A percentile compares a stretch with the other conserved stretches of the same genome.
These are phyloP conservation scores for Coemansia sp. DNA, from an alignment of 192 early-diverging fungal genomes.

Conservation along the genomic window DNA sequence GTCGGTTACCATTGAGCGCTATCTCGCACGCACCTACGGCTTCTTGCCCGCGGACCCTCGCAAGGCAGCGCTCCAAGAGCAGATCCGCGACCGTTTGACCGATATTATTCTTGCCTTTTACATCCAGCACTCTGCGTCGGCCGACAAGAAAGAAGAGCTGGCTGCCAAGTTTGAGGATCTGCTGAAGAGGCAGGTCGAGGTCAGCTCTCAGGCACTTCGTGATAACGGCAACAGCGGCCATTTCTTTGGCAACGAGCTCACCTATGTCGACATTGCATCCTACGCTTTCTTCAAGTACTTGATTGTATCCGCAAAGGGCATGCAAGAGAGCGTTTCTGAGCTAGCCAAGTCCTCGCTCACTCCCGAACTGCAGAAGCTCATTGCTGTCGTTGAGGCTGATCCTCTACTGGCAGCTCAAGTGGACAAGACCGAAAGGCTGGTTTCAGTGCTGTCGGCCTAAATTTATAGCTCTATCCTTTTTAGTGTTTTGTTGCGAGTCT, in stretches of 20 bases:
- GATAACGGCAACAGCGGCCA: conserved; percentile 57
- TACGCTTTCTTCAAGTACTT: conserved; percentile 23
- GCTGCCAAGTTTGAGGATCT: conserved; percentile 8
- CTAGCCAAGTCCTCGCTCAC: conserved; percentile 3
- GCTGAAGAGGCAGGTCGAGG: conserved; percentile 23
- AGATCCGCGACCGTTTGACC: conserved; percentile 17
- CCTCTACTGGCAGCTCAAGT: background rate
- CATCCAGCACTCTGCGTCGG: background rate
- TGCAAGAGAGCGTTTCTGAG: background rate
- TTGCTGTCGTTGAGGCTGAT: conserved; percentile 20
- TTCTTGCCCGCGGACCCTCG: conserved; percentile 33
- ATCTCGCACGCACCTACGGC: conserved; percentile 50
- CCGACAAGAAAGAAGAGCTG: conserved; percentile 10
- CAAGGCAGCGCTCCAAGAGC: conserved; percentile 33
- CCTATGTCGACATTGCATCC: conserved; percentile 36
- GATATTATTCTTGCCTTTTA: conserved; percentile 1
- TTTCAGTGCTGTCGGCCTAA: background rate
- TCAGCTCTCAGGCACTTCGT: conserved; percentile 31
- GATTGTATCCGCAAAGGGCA: background rate
- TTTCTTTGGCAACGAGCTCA: conserved; percentile 39
- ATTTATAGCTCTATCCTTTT: too few species aligned
- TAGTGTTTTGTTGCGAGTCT: too few species aligned
- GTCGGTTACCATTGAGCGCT: conserved; percentile 53
- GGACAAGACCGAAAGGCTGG: background rate
- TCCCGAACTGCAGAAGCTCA: conserved; percentile 33